Percentiles rank a stretch among this genome's conserved stretches.
Evolutionary conservation across 257 asterid species (phyloP).

Genomic region (Ilex asprella): DNA sequence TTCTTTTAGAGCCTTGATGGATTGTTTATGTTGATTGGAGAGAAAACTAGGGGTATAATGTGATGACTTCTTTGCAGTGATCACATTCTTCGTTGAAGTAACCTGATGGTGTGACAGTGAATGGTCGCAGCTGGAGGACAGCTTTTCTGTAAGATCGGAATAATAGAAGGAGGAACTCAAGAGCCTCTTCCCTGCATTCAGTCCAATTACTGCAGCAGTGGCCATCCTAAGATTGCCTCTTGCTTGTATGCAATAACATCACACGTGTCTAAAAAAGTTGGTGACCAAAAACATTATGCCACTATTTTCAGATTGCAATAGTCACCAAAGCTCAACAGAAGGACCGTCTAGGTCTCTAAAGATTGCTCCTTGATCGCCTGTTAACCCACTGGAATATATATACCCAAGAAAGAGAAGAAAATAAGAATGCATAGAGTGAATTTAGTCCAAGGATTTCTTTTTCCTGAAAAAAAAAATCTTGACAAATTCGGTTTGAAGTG

Average conservation of each 20-base stretch:
- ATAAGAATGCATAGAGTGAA: not conserved
- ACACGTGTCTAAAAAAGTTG: slow-evolving; percentile 21
- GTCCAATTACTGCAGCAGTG: slow-evolving; percentile 68
- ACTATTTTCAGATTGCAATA: not conserved
- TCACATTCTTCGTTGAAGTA: slow-evolving; percentile 27
- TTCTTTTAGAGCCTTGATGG: slow-evolving; percentile 48
- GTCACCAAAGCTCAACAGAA: not conserved
- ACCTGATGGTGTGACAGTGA: slow-evolving; percentile 22
- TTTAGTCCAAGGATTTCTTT: not conserved
- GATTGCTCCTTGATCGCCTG: not conserved
- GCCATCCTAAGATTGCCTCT: slow-evolving; percentile 47
- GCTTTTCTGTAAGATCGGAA: slow-evolving; percentile 63
- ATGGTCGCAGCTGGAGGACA: slow-evolving; percentile 22
- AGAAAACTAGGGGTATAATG: slow-evolving; percentile 18
- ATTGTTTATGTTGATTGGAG: slow-evolving; percentile 31
- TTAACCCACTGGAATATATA: not conserved
- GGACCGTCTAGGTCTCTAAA: not conserved
- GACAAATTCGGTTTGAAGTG: too few relatives aligned
- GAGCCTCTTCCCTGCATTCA: slow-evolving; percentile 68
- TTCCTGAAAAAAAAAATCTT: too few relatives aligned
- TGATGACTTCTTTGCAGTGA: slow-evolving; percentile 37
- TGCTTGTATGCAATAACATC: slow-evolving; percentile 24
- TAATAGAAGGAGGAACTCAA: slow-evolving; percentile 43
- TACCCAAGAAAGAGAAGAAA: not conserved
- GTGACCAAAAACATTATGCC: slow-evolving; percentile 9